These are phyloP conservation scores for Saccharomyces uvarum DNA, from an alignment of 1,139 yeast species.

Conservation along the genomic window DNA sequence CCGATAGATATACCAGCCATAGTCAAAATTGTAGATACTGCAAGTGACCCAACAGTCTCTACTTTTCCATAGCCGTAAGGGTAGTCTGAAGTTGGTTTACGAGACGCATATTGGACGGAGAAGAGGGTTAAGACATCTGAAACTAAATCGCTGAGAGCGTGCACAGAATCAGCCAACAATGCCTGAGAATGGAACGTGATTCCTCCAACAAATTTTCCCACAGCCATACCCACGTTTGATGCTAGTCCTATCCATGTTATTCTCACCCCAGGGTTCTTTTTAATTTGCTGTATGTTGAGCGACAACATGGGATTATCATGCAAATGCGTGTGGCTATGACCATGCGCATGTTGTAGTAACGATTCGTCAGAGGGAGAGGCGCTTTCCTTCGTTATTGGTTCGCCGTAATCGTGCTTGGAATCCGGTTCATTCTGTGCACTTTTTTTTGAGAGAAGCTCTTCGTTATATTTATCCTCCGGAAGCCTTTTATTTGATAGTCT, in stretches of 20 bases:
- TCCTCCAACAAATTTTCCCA: constrained; percentile 83
- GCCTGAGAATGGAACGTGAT: constrained; percentile 91
- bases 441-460: background rate
- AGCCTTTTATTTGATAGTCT: background rate
- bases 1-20: constrained; percentile 91
- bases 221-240: constrained; percentile 78
- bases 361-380: constrained; percentile 18
- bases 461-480: background rate
- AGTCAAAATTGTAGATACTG: constrained; percentile 74
- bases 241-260: constrained; percentile 88
- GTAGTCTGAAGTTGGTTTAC: constrained; percentile 54
- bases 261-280: constrained; percentile 75
- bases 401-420: constrained; percentile 3
- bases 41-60: constrained; percentile 84
- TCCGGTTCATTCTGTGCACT: background rate
- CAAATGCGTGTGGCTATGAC: constrained; percentile 34
- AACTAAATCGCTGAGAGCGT: constrained; percentile 80
- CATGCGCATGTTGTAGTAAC: constrained; percentile 33
- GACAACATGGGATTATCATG: constrained; percentile 34
- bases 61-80: constrained; percentile 91
- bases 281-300: constrained; percentile 36
- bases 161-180: constrained; percentile 86
- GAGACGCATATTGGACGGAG: constrained; percentile 72
- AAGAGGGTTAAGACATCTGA: constrained; percentile 84
- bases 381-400: background rate